Evolutionary conservation across 2,329 filamentous ascomycete genomes (phyloP).

Genomic region (Blumeriella jaapii): DNA sequence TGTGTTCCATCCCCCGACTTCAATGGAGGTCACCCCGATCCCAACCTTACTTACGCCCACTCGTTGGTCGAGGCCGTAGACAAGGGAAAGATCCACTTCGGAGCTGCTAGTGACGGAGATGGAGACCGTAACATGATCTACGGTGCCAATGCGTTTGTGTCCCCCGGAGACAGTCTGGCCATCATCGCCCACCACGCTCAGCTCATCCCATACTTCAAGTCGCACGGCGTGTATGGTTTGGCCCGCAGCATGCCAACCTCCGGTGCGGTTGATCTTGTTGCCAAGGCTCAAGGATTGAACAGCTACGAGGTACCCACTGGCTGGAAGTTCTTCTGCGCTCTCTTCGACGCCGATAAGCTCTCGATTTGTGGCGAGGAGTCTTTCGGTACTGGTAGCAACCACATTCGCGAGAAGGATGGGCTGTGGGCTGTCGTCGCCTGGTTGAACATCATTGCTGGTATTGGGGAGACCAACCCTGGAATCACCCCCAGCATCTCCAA

Average conservation of each 20-base stretch:
- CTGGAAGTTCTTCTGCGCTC: conserved; percentile 98
- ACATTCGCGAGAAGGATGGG: conserved; percentile 98
- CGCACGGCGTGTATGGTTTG: conserved; percentile 89
- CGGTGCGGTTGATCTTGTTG: conserved; percentile 88
- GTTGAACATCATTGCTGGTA: conserved; percentile 95
- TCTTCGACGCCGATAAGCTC: conserved; percentile 89
- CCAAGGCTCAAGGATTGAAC: conserved; percentile 82
- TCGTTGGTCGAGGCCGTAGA: conserved; percentile 90
- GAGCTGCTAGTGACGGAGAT: conserved; percentile 91
- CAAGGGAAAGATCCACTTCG: conserved; percentile 84
- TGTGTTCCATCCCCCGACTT: conserved; percentile 89
- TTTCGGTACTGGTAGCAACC: conserved; percentile 95
- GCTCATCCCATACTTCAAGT: conserved; percentile 96
- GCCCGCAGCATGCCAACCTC: conserved; percentile 97
- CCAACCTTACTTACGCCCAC: conserved; percentile 94
- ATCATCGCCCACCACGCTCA: conserved; percentile 97
- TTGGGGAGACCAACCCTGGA: conserved; percentile 69
- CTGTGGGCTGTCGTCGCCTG: conserved; percentile 96
- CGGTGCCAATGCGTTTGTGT: conserved; percentile 91
- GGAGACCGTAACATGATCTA: conserved; percentile 99
- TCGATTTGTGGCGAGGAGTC: conserved; percentile 98
- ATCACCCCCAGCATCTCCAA: conserved; percentile 85
- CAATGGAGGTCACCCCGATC: conserved; percentile 92
- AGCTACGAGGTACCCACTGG: conserved; percentile 96
- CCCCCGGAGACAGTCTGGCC: conserved; percentile 89